Base-by-base conservation (phyloP, 1,284 basidiomycete species). In the Ustilago xerochloae region DNA sequence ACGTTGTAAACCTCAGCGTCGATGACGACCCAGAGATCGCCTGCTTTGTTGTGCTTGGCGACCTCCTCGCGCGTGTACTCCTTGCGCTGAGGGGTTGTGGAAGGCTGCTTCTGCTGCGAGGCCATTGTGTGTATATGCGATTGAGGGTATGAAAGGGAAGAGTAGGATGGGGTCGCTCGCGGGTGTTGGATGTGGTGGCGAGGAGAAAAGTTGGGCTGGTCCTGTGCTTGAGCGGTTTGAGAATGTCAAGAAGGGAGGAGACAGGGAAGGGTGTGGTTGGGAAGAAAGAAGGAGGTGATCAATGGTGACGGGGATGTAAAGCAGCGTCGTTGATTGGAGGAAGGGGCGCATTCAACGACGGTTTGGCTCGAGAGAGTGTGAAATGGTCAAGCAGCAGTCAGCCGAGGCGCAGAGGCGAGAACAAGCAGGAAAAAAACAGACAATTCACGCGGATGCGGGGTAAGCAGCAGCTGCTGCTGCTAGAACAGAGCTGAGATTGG, bases 1-100 rank as follows among this genome's bases (percentile, higher is more conserved):
- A 84, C 55, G 66, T 84, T 79, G 78, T 83, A 84, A 59, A 84
- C 79, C 57, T 76, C 73, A 43, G 77, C 73, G 63, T 83, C 82
- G 33, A 84, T 80, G 71, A 93, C 89, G 20, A 96, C 92, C 93
- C 93, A 94, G 61, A 91, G 86, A 84, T 96, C 93, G 63, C 93
- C 91, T 86, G 93, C 91, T 86, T 89, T 91, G 86, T 92, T 93
- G 87, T 96, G 94, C 87, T 92, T 91, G 61, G 90, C 90, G 53
- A 96, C 92, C 56, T 96, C 93, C 41, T 88, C 91, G 32, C 88
- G 82, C 2, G 90, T 90, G 85, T 88, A 93, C 54, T 85, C 77
- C 84, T 88, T 84, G 63, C 63, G 66, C 63, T 71, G 55, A 24
- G 66, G 67, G 28, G 63, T 48, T 22, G 63, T 29, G 18, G 63